Conservation (phyloP, 352 stramenopile species). For the Phytophthora fragariaefolia region DNA sequence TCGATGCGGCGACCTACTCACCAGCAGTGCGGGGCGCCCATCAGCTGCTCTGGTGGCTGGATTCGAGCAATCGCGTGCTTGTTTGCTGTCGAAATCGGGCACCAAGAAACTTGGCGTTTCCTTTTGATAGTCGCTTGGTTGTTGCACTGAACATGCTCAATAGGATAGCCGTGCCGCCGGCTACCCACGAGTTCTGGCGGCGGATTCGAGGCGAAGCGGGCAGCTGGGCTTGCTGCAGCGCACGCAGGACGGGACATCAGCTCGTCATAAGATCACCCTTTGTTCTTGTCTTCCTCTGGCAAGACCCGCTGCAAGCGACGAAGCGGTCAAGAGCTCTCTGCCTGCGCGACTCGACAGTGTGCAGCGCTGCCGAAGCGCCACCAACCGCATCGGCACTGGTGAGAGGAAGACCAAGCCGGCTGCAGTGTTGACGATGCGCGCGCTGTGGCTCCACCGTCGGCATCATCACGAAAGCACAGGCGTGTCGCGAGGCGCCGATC, state of each 20-base stretch:
- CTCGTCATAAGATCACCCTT: conserved; percentile 22
- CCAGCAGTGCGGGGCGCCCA: conserved; percentile 6
- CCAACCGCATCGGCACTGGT: background rate
- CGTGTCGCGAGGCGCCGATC: conserved; percentile 21
- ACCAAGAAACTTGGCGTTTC: conserved; percentile 10
- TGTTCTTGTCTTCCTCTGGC: background rate
- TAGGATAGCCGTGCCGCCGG: conserved; percentile 17
- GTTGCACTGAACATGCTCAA: conserved; percentile 25
- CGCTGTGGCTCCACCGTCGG: background rate
- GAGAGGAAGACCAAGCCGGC: too few species aligned
- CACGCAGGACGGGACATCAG: conserved; percentile 9
- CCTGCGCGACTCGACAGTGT: background rate
- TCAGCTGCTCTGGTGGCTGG: conserved; percentile 21
- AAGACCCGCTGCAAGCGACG: conserved; percentile 16
- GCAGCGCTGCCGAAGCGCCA: too few species aligned
- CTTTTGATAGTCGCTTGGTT: conserved; percentile 46
- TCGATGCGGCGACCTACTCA: conserved; percentile 18
- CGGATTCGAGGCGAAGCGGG: conserved; percentile 16
- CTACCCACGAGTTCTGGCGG: conserved; percentile 23
- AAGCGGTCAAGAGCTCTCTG: background rate
- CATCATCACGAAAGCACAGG: conserved; percentile 5
- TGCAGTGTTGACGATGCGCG: background rate
- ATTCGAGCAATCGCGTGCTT: conserved; percentile 29
- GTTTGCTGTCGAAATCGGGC: conserved; percentile 25
- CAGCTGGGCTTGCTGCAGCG: conserved; percentile 19